Conservation (phyloP, 2,329 filamentous ascomycete species). For the Monilinia laxa region DNA sequence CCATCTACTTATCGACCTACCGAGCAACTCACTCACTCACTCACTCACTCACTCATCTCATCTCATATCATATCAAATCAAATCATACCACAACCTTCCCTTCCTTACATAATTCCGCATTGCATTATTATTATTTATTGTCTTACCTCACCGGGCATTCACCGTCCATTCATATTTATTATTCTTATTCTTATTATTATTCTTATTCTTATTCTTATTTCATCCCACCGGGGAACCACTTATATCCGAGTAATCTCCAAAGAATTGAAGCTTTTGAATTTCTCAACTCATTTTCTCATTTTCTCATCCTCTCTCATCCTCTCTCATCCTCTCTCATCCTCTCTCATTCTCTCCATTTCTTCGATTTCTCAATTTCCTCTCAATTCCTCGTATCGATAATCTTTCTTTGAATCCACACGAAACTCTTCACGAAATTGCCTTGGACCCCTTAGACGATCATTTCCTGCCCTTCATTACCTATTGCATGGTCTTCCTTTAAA, state of each 20-base stretch:
- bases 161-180: constrained; percentile 6
- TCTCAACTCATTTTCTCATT: neutral
- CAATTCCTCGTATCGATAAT: constrained; percentile 34
- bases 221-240: constrained; percentile 7
- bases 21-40: no score
- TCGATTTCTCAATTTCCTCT: constrained; percentile 6
- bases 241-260: constrained; percentile 1
- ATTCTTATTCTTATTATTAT: neutral
- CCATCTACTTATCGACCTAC: no score
- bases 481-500: constrained; percentile 31
- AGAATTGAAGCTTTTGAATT: constrained; percentile 15
- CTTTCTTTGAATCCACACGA: constrained; percentile 22
- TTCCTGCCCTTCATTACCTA: constrained; percentile 27
- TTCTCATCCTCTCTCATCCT: neutral
- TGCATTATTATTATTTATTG: neutral
- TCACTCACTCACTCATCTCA: no score
- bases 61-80: no score
- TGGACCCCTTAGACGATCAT: constrained; percentile 9
- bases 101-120: no score
- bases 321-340: neutral
- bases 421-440: constrained; percentile 10
- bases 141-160: constrained; percentile 6
- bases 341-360: no score
- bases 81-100: no score
- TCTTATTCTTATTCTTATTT: neutral